Evolutionary conservation across 371 early-diverging fungal species (phyloP), one percentile per base, ranked within the genome.

Genomic region (Mortierella sp.): DNA sequence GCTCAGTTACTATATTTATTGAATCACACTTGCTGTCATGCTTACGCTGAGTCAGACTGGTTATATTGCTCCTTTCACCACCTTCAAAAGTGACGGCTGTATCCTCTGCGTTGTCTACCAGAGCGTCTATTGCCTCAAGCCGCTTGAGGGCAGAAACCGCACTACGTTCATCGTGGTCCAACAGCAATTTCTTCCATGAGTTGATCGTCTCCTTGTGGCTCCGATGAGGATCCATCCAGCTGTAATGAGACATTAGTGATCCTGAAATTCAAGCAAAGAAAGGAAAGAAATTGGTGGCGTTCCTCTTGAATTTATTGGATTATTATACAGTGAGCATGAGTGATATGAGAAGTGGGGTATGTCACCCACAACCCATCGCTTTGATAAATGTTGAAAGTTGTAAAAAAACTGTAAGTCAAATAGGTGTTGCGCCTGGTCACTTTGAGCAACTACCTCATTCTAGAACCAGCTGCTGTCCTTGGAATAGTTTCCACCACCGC

Each of bases 401-500:
- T 39, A 39, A 10, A 39, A 39, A 39, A n/a, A n/a, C n/a, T n/a
- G n/a, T 18, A 43, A 43, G 45, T 43, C 45, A 43, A 55, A 55
- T 28, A 28, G 10, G 8, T 9, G 22, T 40, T 40, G 49, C 49
- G n/a, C 49, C n/a, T 3, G 49, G n/a, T 20, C n/a, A 20, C 18
- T 20, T 37, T 11, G 37, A 51, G 47, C 9, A 39, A 37, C 9
- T 1, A 35, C 14, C 3, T 22, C 18, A 12, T 9, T 30, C 43
- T 64, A 71, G 51, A 64, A 71, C 71, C 71, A 71, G 51, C 74
- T 73, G 39, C 68, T 73, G 62, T 67, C 63, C 35, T 63, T 60
- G 55, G 54, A 61, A 49, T 61, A 72, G 49, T 57, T 70, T 22
- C 84, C 64, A 22, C 67, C 66, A 4, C 64, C 68, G 22, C 60